Conservation (phyloP, 305 asterid species). For the Rubia peregrina region DNA sequence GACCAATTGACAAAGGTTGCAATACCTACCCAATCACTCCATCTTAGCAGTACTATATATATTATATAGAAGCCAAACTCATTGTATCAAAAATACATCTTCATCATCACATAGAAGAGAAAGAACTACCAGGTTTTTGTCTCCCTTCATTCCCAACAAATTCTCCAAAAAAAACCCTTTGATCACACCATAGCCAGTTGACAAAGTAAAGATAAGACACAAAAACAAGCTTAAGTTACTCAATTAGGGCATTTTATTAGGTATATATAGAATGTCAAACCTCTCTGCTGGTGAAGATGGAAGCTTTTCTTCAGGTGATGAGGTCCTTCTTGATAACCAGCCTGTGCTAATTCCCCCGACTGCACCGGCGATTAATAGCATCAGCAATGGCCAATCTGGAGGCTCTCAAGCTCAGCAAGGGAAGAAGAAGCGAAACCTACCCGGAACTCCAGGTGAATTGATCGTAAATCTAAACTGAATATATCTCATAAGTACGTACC, state of each 20-base stretch:
- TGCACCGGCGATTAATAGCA: slow-evolving; percentile 29
- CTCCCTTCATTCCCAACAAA: slow-evolving; percentile 35
- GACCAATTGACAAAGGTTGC: slow-evolving; percentile 13
- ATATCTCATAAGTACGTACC: too few relatives aligned
- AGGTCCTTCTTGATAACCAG: slow-evolving; percentile 44
- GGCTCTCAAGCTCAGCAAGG: slow-evolving; percentile 15
- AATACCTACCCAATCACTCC: slow-evolving; percentile 26
- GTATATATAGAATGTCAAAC: slow-evolving; percentile 47
- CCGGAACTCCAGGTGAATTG: slow-evolving; percentile 25
- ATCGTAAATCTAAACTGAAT: neutral
- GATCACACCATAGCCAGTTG: neutral
- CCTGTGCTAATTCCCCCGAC: slow-evolving; percentile 15
- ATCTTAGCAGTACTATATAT: slow-evolving; percentile 33
- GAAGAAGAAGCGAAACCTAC: slow-evolving; percentile 26
- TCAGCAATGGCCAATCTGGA: slow-evolving; percentile 15
- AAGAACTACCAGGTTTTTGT: slow-evolving; percentile 47
- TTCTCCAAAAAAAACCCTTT: slow-evolving; percentile 20
- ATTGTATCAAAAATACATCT: slow-evolving; percentile 7
- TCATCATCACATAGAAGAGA: slow-evolving; percentile 17
- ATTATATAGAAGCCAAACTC: slow-evolving; percentile 61
- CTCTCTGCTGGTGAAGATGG: slow-evolving; percentile 72
- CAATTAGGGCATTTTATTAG: too few relatives aligned
- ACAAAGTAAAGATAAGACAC: slow-evolving; percentile 11
- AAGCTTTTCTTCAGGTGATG: slow-evolving; percentile 67
- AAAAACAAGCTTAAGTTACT: neutral